Conservation (phyloP, 257 asterid species). For the Linaria vulgaris region DNA sequence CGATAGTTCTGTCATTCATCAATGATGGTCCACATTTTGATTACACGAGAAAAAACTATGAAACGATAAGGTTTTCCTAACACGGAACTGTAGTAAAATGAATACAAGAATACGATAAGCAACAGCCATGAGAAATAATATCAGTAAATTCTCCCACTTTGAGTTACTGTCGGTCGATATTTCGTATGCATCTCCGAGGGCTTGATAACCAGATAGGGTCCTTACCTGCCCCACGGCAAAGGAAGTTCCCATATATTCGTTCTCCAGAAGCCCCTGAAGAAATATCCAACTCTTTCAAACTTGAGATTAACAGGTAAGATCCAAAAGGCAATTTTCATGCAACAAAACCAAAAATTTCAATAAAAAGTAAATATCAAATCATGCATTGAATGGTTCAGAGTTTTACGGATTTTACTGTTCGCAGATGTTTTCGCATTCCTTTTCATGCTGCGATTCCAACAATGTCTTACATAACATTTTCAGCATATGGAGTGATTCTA, state of each 20-base stretch:
- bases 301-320: background rate
- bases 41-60: slow-evolving; percentile 45
- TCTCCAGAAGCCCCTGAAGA: slow-evolving; percentile 90
- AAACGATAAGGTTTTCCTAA: slow-evolving; percentile 41
- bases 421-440: background rate
- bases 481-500: no score
- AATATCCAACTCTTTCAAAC: background rate
- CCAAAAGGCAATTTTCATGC: background rate
- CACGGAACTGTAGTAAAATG: slow-evolving; percentile 53
- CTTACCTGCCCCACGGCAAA: slow-evolving; percentile 90
- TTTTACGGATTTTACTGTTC: background rate
- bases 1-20: slow-evolving; percentile 27
- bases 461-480: no score
- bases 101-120: slow-evolving; percentile 69
- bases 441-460: background rate
- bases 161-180: slow-evolving; percentile 56
- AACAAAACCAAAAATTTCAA: background rate
- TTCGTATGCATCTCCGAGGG: slow-evolving; percentile 69
- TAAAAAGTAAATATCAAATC: background rate
- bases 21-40: slow-evolving; percentile 39
- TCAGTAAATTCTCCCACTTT: slow-evolving; percentile 76
- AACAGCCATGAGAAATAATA: slow-evolving; percentile 71
- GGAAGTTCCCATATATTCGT: slow-evolving; percentile 73
- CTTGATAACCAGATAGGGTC: slow-evolving; percentile 78
- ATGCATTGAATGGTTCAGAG: background rate